Evolutionary conservation across 257 asterid species (phyloP).

Genomic region (Lycium ferocissimum): DNA sequence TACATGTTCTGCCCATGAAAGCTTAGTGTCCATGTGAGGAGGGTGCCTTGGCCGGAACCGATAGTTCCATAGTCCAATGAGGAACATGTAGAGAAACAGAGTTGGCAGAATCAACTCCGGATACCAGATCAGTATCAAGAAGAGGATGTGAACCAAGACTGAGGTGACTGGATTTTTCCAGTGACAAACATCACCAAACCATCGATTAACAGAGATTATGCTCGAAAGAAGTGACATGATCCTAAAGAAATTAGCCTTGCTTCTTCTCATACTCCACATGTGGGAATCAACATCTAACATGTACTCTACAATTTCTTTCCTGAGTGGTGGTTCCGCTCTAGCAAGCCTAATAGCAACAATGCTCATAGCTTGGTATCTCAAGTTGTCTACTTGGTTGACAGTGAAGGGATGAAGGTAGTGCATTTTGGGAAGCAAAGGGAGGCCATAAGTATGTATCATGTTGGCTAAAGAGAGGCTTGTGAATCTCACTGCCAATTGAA

Average conservation of each 20-base stretch:
- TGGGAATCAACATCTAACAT: constrained; percentile 80
- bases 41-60: constrained; percentile 68
- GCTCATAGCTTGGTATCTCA: constrained; percentile 76
- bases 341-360: constrained; percentile 68
- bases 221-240: constrained; percentile 66
- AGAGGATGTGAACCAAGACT: constrained; percentile 65
- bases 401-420: constrained; percentile 74
- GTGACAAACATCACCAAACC: constrained; percentile 61
- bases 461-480: constrained; percentile 64
- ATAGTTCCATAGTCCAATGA: constrained; percentile 77
- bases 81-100: constrained; percentile 56
- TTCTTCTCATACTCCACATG: constrained; percentile 87
- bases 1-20: constrained; percentile 74
- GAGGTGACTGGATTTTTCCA: constrained; percentile 71
- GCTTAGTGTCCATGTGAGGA: constrained; percentile 72
- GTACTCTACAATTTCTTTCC: constrained; percentile 77
- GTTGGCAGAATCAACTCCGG: constrained; percentile 81
- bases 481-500: constrained; percentile 68
- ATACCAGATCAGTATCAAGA: constrained; percentile 62
- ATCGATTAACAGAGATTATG: constrained; percentile 46
- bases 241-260: constrained; percentile 77
- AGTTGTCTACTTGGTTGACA: constrained; percentile 63
- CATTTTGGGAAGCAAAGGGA: constrained; percentile 77
- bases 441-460: constrained; percentile 59
- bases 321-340: constrained; percentile 78